Evolutionary conservation across 2,329 filamentous ascomycete genomes (phyloP).

Genomic region (Trichoderma polysporum): DNA sequence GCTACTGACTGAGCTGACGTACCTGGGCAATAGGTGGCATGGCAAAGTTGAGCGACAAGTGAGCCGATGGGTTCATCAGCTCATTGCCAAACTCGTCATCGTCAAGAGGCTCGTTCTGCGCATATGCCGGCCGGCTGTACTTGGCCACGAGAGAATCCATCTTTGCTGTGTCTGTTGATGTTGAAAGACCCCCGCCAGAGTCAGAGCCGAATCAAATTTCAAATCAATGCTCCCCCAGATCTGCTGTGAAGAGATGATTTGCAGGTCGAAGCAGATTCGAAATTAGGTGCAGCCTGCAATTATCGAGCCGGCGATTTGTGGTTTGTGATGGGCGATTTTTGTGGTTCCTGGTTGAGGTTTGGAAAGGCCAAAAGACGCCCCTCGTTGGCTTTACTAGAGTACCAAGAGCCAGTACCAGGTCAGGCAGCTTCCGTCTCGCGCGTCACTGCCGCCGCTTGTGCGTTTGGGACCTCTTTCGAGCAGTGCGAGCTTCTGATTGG

Average conservation of each 20-base stretch:
- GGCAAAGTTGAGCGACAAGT: constrained; percentile 88
- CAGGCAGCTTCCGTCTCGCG: constrained; percentile 47
- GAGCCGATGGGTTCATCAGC: constrained; percentile 68
- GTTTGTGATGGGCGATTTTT: not conserved
- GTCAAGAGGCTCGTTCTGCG: constrained; percentile 68
- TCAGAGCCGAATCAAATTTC: not conserved
- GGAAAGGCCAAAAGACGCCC: constrained; percentile 3
- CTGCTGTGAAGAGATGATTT: not conserved
- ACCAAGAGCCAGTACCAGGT: constrained; percentile 26
- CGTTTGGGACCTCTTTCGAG: not conserved
- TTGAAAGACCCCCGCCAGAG: constrained; percentile 1
- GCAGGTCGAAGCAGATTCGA: not conserved
- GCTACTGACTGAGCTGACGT: constrained; percentile 36
- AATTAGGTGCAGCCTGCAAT: not conserved
- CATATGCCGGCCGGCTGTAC: constrained; percentile 78
- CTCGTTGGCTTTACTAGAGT: not conserved
- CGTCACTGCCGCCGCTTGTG: constrained; percentile 34
- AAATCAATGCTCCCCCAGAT: not conserved
- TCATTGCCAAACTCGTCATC: constrained; percentile 70
- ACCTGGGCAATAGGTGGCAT: constrained; percentile 92
- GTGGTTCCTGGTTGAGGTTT: constrained; percentile 23
- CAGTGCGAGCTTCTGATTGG: constrained; percentile 10
- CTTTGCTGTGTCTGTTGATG: constrained; percentile 25
- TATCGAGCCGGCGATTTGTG: not conserved
- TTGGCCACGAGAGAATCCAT: constrained; percentile 95